Evolutionary conservation across 2,329 filamentous ascomycete genomes (phyloP).

Genomic region (Cladosporium sp.): DNA sequence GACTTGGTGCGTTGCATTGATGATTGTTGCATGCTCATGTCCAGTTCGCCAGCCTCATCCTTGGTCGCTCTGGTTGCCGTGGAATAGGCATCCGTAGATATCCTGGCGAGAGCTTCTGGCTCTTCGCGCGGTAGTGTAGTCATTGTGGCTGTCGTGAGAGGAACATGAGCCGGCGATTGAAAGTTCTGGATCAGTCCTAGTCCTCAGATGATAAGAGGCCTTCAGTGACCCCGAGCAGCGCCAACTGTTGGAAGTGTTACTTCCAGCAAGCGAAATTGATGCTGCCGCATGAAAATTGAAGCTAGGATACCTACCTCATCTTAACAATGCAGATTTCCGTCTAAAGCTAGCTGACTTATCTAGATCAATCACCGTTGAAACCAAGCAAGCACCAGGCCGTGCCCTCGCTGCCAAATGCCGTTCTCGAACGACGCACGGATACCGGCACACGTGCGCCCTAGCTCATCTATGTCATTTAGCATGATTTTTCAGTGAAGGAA

Average conservation of each 20-base stretch:
- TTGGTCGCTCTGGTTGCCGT: background rate
- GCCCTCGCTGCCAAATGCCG: no score
- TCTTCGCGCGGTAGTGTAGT: background rate
- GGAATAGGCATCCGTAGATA: slow-evolving; percentile 1
- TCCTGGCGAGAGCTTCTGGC: background rate
- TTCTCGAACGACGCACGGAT: background rate
- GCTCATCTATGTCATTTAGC: background rate
- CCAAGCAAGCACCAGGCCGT: no score
- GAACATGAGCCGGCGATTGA: background rate
- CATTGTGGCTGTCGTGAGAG: background rate
- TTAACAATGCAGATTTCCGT: no score
- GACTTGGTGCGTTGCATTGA: slow-evolving; percentile 18
- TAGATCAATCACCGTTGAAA: no score
- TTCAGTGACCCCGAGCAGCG: no score
- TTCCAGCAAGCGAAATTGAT: no score
- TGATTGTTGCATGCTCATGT: background rate
- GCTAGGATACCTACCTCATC: no score
- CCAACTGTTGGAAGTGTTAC: no score
- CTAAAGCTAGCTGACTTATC: no score
- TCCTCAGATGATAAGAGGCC: no score
- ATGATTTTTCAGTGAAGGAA: background rate
- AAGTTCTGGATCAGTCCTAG: background rate
- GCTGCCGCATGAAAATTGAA: no score
- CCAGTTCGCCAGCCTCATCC: background rate
- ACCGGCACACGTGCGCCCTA: background rate